These are phyloP conservation scores for Penicillium oxalicum DNA, from an alignment of 2,329 filamentous ascomycete species.

Conservation along the genomic window DNA sequence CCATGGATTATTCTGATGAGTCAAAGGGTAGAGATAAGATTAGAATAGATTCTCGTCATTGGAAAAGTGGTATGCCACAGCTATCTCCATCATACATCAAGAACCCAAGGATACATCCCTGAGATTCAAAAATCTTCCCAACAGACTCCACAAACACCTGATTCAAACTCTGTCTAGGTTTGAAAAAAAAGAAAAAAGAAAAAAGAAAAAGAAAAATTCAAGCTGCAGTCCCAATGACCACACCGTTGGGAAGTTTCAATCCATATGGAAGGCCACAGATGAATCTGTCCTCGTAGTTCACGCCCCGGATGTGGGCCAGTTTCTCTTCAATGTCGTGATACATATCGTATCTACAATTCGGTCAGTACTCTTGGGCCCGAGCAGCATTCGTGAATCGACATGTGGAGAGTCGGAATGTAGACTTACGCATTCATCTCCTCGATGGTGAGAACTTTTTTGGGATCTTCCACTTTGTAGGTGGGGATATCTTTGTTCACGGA, in stretches of 20 bases:
- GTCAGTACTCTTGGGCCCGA: background rate
- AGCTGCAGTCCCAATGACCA: constrained; percentile 16
- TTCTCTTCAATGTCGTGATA: constrained; percentile 51
- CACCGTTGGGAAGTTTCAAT: constrained; percentile 33
- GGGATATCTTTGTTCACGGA: constrained; percentile 53
- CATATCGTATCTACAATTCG: constrained; percentile 50
- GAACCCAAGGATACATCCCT: too few relatives aligned
- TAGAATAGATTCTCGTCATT: too few relatives aligned
- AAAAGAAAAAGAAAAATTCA: background rate
- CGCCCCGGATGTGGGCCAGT: constrained; percentile 29
- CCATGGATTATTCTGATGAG: too few relatives aligned
- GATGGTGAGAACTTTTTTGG: constrained; percentile 58
- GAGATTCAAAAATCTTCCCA: too few relatives aligned
- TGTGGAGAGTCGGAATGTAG: background rate
- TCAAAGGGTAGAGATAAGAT: too few relatives aligned
- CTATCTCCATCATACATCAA: too few relatives aligned
- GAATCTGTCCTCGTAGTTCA: constrained; percentile 35
- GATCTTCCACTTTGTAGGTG: constrained; percentile 58
- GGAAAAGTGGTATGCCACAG: too few relatives aligned
- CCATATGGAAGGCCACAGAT: constrained; percentile 45
- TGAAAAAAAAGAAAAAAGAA: too few relatives aligned
- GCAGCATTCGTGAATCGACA: background rate
- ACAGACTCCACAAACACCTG: too few relatives aligned
- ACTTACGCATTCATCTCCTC: constrained; percentile 63
- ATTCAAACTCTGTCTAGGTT: too few relatives aligned